A percentile compares a stretch with the other conserved stretches of the same genome.
These are phyloP conservation scores for Xylariaceae sp. DNA, from an alignment of 2,329 filamentous ascomycete species.

Conservation along the genomic window DNA sequence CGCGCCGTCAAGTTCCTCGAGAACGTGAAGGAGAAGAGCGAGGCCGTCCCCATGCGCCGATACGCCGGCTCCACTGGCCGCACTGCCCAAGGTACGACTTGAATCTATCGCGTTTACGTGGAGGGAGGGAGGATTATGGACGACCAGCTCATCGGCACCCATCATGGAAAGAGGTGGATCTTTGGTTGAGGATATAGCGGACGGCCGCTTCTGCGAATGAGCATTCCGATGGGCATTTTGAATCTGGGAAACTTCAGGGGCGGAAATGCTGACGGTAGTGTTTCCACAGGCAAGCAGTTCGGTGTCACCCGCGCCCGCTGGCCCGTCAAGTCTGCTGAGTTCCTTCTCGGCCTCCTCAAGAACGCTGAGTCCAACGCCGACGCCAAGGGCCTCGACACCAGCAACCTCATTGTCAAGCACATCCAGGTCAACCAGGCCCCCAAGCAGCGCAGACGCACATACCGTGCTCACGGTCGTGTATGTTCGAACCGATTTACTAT, in stretches of 20 bases:
- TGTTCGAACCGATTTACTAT: constrained; percentile 40
- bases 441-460: constrained; percentile 98
- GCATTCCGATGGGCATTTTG: constrained; percentile 1
- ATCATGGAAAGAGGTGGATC: neutral
- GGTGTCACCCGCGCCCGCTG: constrained; percentile 97
- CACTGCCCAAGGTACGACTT: constrained; percentile 87
- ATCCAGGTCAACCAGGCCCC: constrained; percentile 99
- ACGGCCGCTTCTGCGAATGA: constrained; percentile 4
- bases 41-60: constrained; percentile 97
- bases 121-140: neutral
- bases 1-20: constrained; percentile 95
- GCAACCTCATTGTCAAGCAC: constrained; percentile 98
- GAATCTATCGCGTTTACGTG: neutral
- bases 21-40: constrained; percentile 95
- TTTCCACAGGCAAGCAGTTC: constrained; percentile 82
- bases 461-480: constrained; percentile 99
- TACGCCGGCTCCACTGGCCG: constrained; percentile 95
- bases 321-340: constrained; percentile 98
- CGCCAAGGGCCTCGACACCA: constrained; percentile 94
- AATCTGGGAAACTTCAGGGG: neutral
- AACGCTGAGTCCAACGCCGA: constrained; percentile 97
- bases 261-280: constrained; percentile 20
- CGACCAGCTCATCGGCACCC: neutral
- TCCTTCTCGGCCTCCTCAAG: constrained; percentile 93
- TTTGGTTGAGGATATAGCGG: neutral